Percentiles rank a stretch among this genome's conserved stretches.
Conservation (phyloP, 805 yeast genomes). For the Phaffomyces antillensis region DNA sequence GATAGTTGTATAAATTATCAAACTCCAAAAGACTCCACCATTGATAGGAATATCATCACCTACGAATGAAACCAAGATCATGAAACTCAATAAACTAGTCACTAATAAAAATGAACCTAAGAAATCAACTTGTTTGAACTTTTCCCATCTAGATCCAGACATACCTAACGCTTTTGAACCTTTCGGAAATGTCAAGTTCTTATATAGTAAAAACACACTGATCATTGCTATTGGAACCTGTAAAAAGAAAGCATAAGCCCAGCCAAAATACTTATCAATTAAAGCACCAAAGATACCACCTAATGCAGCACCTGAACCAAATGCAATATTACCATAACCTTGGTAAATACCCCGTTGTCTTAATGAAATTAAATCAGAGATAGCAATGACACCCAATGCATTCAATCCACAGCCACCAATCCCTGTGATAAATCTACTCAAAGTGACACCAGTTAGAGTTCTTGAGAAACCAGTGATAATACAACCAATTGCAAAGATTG, state of each 20-base stretch:
- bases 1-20: constrained; percentile 28
- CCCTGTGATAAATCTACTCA: constrained; percentile 69
- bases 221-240: constrained; percentile 46
- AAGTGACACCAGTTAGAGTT: constrained; percentile 24
- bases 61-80: constrained; percentile 61
- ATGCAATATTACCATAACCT: constrained; percentile 69
- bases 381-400: constrained; percentile 61
- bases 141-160: constrained; percentile 33
- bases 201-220: constrained; percentile 33
- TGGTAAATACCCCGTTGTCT: constrained; percentile 73
- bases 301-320: constrained; percentile 64
- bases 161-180: constrained; percentile 53
- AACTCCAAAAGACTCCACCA: constrained; percentile 31
- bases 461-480: constrained; percentile 29
- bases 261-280: constrained; percentile 45
- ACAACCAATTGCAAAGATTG: constrained; percentile 37
- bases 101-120: constrained; percentile 60
- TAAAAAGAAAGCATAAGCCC: constrained; percentile 56
- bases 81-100: constrained; percentile 44
- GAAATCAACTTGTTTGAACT: constrained; percentile 56
- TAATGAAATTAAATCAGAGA: constrained; percentile 69
- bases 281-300: constrained; percentile 62
- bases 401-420: constrained; percentile 86
- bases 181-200: constrained; percentile 31
- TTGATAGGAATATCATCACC: constrained; percentile 48